Evolutionary conservation across 2,329 filamentous ascomycete genomes (phyloP).

Genomic region (Venturia effusa): DNA sequence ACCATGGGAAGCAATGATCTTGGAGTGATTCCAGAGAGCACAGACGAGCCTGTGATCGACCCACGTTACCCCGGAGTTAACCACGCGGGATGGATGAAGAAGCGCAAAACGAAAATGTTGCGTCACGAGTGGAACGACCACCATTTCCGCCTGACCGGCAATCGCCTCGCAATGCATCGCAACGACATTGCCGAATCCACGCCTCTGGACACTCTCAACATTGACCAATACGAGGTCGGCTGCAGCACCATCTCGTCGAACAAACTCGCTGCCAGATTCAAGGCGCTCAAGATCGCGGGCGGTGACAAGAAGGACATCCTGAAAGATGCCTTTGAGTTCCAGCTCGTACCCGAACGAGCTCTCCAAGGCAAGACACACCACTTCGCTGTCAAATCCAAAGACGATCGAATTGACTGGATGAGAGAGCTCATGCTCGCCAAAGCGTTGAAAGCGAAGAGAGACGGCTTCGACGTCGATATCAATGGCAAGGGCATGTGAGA

Average conservation of each 20-base stretch:
- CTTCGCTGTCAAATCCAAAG: slow-evolving; percentile 77
- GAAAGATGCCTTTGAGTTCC: slow-evolving; percentile 63
- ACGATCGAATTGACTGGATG: slow-evolving; percentile 97
- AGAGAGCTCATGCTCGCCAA: slow-evolving; percentile 85
- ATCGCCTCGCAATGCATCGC: slow-evolving; percentile 55
- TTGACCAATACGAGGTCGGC: slow-evolving; percentile 79
- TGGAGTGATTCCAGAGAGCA: slow-evolving; percentile 22
- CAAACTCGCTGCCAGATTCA: slow-evolving; percentile 82
- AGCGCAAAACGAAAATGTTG: slow-evolving; percentile 79
- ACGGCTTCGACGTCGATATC: slow-evolving; percentile 62
- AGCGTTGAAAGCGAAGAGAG: slow-evolving; percentile 71
- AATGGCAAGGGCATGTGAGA: slow-evolving; percentile 9
- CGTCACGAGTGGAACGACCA: slow-evolving; percentile 90
- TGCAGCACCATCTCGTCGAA: slow-evolving; percentile 69
- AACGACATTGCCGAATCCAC: slow-evolving; percentile 44
- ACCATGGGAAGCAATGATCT: slow-evolving; percentile 10
- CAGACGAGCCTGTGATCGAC: slow-evolving; percentile 21
- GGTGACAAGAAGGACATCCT: slow-evolving; percentile 43
- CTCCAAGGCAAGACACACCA: slow-evolving; percentile 69
- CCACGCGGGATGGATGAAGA: slow-evolving; percentile 85
- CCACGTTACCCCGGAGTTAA: slow-evolving; percentile 40
- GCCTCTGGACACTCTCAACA: slow-evolving; percentile 70
- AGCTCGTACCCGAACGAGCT: slow-evolving; percentile 59
- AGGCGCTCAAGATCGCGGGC: slow-evolving; percentile 53
- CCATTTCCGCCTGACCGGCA: slow-evolving; percentile 69